These are phyloP conservation scores for Aspergillus chevalieri DNA, from an alignment of 2,329 filamentous ascomycete genomes.

Conservation along the genomic window DNA sequence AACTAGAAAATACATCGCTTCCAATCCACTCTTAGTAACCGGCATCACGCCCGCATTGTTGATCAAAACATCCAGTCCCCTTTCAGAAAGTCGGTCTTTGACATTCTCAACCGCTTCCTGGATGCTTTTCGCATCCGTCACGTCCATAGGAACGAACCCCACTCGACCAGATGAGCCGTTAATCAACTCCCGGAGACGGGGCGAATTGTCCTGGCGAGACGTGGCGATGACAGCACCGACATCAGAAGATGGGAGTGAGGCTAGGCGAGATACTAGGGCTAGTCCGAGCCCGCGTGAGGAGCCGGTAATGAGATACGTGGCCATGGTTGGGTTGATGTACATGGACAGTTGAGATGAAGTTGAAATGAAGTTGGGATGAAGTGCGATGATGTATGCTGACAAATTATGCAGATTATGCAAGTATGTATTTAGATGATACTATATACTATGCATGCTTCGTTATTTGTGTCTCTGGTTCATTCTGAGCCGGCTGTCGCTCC, in stretches of 20 bases:
- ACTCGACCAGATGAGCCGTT: constrained; percentile 30
- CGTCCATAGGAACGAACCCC: constrained; percentile 32
- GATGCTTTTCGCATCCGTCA: constrained; percentile 30
- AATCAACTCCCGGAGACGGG: constrained; percentile 30
- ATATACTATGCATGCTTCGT: not conserved
- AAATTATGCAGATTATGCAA: not conserved
- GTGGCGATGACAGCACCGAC: constrained; percentile 39
- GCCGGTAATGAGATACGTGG: constrained; percentile 34
- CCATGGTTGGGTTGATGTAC: constrained; percentile 18
- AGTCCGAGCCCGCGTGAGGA: constrained; percentile 33
- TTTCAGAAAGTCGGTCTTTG: constrained; percentile 27
- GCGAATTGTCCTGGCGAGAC: constrained; percentile 28
- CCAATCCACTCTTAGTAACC: constrained; percentile 8
- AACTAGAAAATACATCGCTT: constrained; percentile 16
- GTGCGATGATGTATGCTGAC: not conserved
- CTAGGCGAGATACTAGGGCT: constrained; percentile 25
- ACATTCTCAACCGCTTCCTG: constrained; percentile 29
- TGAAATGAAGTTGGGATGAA: not conserved
- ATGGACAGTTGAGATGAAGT: not conserved
- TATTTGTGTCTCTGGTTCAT: not conserved
- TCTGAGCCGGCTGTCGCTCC: not conserved
- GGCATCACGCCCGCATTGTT: constrained; percentile 40
- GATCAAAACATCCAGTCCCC: constrained; percentile 43
- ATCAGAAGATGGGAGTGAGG: constrained; percentile 24
- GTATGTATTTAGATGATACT: not conserved